A percentile compares a stretch with the other conserved stretches of the same genome.
Conservation (phyloP, 345 rosid genomes). For the Salix arbutifolia region DNA sequence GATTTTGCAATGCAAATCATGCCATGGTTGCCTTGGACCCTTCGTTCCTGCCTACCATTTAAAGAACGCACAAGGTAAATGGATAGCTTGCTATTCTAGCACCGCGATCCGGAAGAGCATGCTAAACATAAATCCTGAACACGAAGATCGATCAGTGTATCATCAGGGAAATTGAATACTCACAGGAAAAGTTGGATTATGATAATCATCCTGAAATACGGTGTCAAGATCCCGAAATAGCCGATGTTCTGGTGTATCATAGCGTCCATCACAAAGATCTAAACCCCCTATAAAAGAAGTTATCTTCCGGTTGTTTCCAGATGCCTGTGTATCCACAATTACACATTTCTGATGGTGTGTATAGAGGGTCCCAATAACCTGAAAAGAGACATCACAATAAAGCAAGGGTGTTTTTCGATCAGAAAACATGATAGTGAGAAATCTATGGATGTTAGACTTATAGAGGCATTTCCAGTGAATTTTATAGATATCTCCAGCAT, state of each 20-base stretch:
- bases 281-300: slow-evolving; percentile 61
- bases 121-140: not conserved
- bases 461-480: not conserved
- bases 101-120: not conserved
- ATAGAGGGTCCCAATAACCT: slow-evolving; percentile 72
- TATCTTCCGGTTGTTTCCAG: slow-evolving; percentile 57
- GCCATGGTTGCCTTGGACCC: slow-evolving; percentile 90
- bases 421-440: not conserved
- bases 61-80: not conserved
- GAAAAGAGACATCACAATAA: slow-evolving; percentile 10
- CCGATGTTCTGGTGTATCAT: slow-evolving; percentile 68
- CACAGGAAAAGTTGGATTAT: slow-evolving; percentile 66
- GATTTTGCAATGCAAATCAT: slow-evolving; percentile 79
- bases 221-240: slow-evolving; percentile 53
- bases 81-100: not conserved
- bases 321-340: slow-evolving; percentile 62
- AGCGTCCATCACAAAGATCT: slow-evolving; percentile 78
- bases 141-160: not conserved
- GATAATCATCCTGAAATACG: slow-evolving; percentile 46
- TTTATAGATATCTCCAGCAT: not conserved
- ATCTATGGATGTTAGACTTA: not conserved
- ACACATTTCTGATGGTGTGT: slow-evolving; percentile 79
- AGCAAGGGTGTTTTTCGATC: not conserved
- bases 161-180: slow-evolving; percentile 22
- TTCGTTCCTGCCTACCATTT: slow-evolving; percentile 50